Evolutionary conservation across 2,329 filamentous ascomycete genomes (phyloP), one percentile per base, ranked within the genome.

Genomic region (Colletotrichum trifolii): DNA sequence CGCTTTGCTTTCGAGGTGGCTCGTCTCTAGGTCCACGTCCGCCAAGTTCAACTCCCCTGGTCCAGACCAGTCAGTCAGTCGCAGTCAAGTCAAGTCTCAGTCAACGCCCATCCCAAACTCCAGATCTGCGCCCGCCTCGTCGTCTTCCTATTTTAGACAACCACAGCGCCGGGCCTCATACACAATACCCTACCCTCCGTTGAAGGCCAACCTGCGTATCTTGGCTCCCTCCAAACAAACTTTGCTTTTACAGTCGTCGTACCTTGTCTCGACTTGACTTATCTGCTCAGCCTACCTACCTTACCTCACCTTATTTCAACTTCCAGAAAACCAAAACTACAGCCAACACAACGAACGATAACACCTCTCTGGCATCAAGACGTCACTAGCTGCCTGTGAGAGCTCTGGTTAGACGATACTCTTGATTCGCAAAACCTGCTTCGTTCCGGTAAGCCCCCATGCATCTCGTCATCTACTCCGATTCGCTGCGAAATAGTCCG

Each of bases 361-460:
- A 17, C 52, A 34, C 35, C 52, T 57, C 36, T 47, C 40, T 43
- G 42, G 42, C 55, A 64, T 49, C 47, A 47, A 40, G 15, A 34
- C 35, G 43, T 46, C 15, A 43, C 10, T 15, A 43, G n/a, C 46
- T 34, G 45, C 36, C 45, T 25, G 40, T 13, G 15, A 25, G 42
- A 45, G 8, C 17, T 25, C 38, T 46, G 33, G 33, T 34, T 15
- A 33, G 25, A 25, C 42, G 25, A 42, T 34, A 43, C 43, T n/a
- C 33, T 54, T 60, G 25, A 15, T 58, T 61, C 50, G 17, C 57
- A 36, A 39, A 54, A 53, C 50, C 35, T 46, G 39, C n/a, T 40
- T 56, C 46, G 54, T 15, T 39, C 45, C 36, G 52, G 63, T 66
- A 66, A 62, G 63, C 36, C 36, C 57, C 40, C 40, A 49, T 42